Conservation (phyloP, 495 filamentous ascomycete genomes). For the Penicillium angulare region DNA sequence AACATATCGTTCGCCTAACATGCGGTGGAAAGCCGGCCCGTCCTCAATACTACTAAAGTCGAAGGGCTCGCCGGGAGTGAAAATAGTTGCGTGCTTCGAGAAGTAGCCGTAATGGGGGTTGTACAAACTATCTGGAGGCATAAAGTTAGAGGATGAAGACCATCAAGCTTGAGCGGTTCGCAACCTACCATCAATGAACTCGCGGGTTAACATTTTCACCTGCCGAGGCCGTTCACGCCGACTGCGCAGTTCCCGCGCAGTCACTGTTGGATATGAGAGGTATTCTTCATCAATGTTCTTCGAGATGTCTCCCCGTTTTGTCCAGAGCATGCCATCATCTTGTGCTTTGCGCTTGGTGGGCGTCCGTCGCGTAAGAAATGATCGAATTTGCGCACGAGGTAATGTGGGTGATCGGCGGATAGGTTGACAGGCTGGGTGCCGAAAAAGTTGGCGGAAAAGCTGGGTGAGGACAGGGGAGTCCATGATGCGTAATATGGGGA, state of each 20-base stretch:
- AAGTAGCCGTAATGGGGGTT: constrained; percentile 98
- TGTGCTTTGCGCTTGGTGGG: constrained; percentile 30
- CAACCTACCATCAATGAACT: constrained; percentile 89
- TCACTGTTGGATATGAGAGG: constrained; percentile 76
- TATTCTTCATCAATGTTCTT: constrained; percentile 78
- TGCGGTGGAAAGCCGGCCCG: constrained; percentile 75
- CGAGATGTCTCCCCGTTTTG: constrained; percentile 72
- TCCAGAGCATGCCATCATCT: constrained; percentile 58
- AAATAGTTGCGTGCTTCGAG: constrained; percentile 95
- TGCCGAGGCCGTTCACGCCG: constrained; percentile 74
- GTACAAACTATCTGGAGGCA: constrained; percentile 78
- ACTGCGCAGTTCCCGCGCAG: constrained; percentile 68
- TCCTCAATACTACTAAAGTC: constrained; percentile 77
- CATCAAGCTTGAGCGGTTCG: background rate
- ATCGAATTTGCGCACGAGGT: constrained; percentile 33
- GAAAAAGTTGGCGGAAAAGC: constrained; percentile 81
- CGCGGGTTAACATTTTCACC: constrained; percentile 94
- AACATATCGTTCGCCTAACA: constrained; percentile 76
- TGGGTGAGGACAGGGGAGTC: constrained; percentile 76
- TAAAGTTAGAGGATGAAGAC: constrained; percentile 3
- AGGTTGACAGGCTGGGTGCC: constrained; percentile 62
- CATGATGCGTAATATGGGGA: constrained; percentile 58
- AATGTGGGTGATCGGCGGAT: constrained; percentile 38
- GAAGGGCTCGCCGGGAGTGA: constrained; percentile 90
- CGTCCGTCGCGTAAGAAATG: constrained; percentile 39